Conservation (phyloP, 2,329 filamentous ascomycete species). For the Phaeosphaeria sp. region DNA sequence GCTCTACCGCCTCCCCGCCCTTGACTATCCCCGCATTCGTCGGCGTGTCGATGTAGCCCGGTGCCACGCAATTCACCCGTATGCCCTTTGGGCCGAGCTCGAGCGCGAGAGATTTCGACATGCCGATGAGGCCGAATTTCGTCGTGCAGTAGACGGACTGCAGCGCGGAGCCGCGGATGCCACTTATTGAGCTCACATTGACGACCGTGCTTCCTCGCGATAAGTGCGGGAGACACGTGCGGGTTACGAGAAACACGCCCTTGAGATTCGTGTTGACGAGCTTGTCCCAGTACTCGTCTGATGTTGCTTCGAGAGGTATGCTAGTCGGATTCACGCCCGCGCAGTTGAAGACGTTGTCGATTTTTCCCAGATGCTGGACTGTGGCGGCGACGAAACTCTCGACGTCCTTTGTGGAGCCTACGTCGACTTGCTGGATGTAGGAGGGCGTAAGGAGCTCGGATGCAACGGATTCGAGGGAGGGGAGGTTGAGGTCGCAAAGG, state of each 20-base stretch:
- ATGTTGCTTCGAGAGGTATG: constrained; percentile 49
- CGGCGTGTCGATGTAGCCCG: constrained; percentile 56
- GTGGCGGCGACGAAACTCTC: constrained; percentile 50
- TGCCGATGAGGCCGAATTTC: constrained; percentile 45
- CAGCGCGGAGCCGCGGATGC: constrained; percentile 30
- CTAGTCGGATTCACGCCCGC: constrained; percentile 59
- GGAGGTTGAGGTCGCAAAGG: constrained; percentile 47
- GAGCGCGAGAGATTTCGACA: constrained; percentile 41
- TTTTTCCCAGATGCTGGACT: constrained; percentile 40
- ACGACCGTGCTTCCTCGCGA: constrained; percentile 28
- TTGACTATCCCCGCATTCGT: constrained; percentile 59
- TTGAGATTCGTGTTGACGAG: constrained; percentile 56
- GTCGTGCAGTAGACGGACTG: constrained; percentile 46
- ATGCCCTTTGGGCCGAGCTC: constrained; percentile 42
- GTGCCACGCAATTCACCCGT: constrained; percentile 39
- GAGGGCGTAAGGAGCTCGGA: constrained; percentile 38
- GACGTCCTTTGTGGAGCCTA: constrained; percentile 54
- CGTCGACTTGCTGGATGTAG: constrained; percentile 52
- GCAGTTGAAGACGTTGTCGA: constrained; percentile 55
- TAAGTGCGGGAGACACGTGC: constrained; percentile 50
- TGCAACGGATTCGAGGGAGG: constrained; percentile 50
- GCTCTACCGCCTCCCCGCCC: constrained; percentile 54
- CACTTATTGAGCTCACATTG: constrained; percentile 37
- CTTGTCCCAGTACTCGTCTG: constrained; percentile 57
- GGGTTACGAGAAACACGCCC: constrained; percentile 55